Evolutionary conservation across 192 early-diverging fungal genomes (phyloP).

Genomic region (Coemansia furcata): DNA sequence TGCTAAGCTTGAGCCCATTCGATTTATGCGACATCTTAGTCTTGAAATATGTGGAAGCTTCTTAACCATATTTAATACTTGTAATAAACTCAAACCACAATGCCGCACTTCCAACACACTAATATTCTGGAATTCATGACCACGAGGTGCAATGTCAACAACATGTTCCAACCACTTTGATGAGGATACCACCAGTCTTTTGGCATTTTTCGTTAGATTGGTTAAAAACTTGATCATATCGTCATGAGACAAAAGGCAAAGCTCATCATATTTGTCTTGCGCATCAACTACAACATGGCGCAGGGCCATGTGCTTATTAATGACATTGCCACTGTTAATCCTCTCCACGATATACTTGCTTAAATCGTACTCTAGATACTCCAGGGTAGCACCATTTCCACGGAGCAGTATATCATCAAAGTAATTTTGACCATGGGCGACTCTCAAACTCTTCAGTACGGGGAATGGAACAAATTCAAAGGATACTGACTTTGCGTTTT

Average conservation of each 20-base stretch:
- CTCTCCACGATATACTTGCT: no score
- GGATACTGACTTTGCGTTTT: not conserved
- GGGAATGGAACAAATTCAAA: not conserved
- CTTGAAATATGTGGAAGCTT: not conserved
- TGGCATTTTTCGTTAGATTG: not conserved
- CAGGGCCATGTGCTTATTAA: no score
- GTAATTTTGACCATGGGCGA: not conserved
- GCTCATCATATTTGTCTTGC: no score
- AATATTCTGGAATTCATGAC: not conserved
- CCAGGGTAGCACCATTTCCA: not conserved
- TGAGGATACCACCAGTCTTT: not conserved
- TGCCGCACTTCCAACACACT: not conserved
- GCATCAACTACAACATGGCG: no score
- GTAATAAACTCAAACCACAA: not conserved
- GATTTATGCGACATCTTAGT: not conserved
- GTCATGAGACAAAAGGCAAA: no score
- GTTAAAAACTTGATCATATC: not conserved
- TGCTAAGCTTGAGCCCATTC: not conserved
- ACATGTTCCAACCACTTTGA: not conserved
- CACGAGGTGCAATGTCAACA: not conserved
- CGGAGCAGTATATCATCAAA: conserved; percentile 3
- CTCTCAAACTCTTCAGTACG: not conserved
- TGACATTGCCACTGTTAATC: no score
- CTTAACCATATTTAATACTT: not conserved
- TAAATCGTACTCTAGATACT: not conserved